Evolutionary conservation across 2,329 filamentous ascomycete species (phyloP).

Genomic region (Sarocladium oryzae): DNA sequence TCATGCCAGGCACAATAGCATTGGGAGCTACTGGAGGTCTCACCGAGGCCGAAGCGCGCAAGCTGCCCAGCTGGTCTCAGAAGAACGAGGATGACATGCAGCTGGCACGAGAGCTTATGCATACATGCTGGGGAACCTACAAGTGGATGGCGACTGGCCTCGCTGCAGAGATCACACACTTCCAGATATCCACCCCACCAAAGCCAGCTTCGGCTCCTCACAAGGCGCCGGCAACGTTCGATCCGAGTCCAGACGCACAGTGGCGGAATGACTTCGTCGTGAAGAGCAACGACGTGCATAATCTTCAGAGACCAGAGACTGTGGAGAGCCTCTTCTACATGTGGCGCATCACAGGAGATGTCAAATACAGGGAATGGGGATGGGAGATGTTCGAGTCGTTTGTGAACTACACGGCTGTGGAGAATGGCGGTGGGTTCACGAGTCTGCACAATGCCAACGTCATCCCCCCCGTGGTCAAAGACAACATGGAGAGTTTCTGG

Average conservation of each 20-base stretch:
- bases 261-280: slow-evolving; percentile 79
- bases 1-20: slow-evolving; percentile 93
- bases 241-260: slow-evolving; percentile 44
- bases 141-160: slow-evolving; percentile 82
- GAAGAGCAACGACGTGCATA: slow-evolving; percentile 79
- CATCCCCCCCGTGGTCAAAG: slow-evolving; percentile 61
- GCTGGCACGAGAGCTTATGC: slow-evolving; percentile 83
- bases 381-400: slow-evolving; percentile 98
- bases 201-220: slow-evolving; percentile 40
- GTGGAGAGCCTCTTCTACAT: slow-evolving; percentile 97
- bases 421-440: slow-evolving; percentile 73
- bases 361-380: slow-evolving; percentile 87
- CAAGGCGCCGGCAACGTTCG: slow-evolving; percentile 43
- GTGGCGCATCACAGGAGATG: slow-evolving; percentile 94
- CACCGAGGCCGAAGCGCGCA: slow-evolving; percentile 67
- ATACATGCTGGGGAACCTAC: slow-evolving; percentile 98
- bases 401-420: slow-evolving; percentile 74
- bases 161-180: slow-evolving; percentile 92
- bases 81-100: slow-evolving; percentile 81
- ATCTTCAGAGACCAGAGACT: slow-evolving; percentile 91
- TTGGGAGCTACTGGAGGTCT: slow-evolving; percentile 77
- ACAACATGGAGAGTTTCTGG: slow-evolving; percentile 99
- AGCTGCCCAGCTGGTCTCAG: slow-evolving; percentile 64
- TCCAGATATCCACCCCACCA: slow-evolving; percentile 67
- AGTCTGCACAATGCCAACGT: slow-evolving; percentile 69